These are phyloP conservation scores for Talaromyces nanjingensis DNA, from an alignment of 495 filamentous ascomycete species.

Conservation along the genomic window DNA sequence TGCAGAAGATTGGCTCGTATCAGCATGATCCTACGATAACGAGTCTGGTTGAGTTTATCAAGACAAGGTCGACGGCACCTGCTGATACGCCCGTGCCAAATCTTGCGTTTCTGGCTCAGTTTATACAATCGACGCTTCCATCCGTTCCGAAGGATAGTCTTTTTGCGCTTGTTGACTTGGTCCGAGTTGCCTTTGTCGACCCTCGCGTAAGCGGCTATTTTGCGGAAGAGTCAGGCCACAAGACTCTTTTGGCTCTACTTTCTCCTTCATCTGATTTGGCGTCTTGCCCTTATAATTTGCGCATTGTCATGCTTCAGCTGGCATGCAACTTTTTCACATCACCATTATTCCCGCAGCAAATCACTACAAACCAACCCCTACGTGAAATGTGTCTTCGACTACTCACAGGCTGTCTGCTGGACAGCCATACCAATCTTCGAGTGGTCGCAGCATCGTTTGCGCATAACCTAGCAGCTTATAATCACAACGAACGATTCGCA, in stretches of 20 bases:
- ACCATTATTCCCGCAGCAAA: constrained; percentile 39
- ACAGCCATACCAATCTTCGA: constrained; percentile 49
- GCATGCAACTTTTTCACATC: constrained; percentile 58
- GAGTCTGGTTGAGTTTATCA: constrained; percentile 59
- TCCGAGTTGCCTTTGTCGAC: constrained; percentile 71
- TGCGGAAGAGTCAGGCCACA: constrained; percentile 62
- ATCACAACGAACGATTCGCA: constrained; percentile 56
- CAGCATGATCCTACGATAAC: constrained; percentile 46
- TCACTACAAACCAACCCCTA: constrained; percentile 28
- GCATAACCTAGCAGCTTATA: constrained; percentile 70
- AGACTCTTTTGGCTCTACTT: constrained; percentile 59
- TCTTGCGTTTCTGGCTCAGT: constrained; percentile 37
- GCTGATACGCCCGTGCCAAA: constrained; percentile 49
- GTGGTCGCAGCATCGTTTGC: constrained; percentile 76
- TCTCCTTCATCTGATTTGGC: constrained; percentile 43
- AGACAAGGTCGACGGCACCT: constrained; percentile 30
- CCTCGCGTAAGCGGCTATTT: constrained; percentile 80
- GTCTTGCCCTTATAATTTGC: constrained; percentile 67
- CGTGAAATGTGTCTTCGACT: constrained; percentile 32
- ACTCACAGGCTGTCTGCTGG: constrained; percentile 47
- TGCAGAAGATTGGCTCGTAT: constrained; percentile 58
- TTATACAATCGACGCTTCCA: constrained; percentile 22
- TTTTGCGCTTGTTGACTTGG: constrained; percentile 79
- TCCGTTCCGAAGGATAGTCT: constrained; percentile 35
- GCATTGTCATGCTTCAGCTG: constrained; percentile 67